Evolutionary conservation across 2,329 filamentous ascomycete species (phyloP).

Genomic region (Pseudocercospora pini-densiflorae): DNA sequence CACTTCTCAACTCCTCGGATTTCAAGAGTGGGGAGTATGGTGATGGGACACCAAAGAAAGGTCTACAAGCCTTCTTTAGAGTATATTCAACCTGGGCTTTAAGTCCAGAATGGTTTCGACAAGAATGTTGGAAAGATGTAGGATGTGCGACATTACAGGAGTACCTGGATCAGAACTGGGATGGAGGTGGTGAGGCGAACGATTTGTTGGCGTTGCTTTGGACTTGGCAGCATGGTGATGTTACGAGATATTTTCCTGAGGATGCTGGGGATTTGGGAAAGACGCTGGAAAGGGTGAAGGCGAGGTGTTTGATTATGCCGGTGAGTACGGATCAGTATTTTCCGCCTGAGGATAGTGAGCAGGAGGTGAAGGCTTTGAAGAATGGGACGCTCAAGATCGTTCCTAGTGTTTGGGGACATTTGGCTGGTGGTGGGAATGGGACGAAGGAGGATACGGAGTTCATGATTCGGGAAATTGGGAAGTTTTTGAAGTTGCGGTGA

Average conservation of each 20-base stretch:
- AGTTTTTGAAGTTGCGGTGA: background rate
- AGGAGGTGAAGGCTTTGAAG: slow-evolving; percentile 43
- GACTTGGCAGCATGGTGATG: slow-evolving; percentile 51
- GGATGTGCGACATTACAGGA: slow-evolving; percentile 41
- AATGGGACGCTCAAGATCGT: slow-evolving; percentile 40
- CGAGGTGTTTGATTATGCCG: slow-evolving; percentile 47
- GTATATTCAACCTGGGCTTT: slow-evolving; percentile 48
- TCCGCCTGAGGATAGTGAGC: slow-evolving; percentile 44
- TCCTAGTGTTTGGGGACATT: slow-evolving; percentile 48
- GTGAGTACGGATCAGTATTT: slow-evolving; percentile 49
- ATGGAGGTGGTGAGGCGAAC: slow-evolving; percentile 34
- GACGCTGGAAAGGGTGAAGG: slow-evolving; percentile 43
- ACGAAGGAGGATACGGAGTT: slow-evolving; percentile 41
- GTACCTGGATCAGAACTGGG: slow-evolving; percentile 40
- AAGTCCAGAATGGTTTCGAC: slow-evolving; percentile 48
- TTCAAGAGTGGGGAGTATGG: slow-evolving; percentile 45
- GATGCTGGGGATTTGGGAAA: slow-evolving; percentile 39
- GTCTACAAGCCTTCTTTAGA: slow-evolving; percentile 43
- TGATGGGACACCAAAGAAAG: slow-evolving; percentile 34
- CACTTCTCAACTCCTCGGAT: slow-evolving; percentile 50
- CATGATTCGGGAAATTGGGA: slow-evolving; percentile 31
- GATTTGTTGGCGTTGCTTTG: slow-evolving; percentile 45
- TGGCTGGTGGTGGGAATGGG: slow-evolving; percentile 46
- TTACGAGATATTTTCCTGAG: slow-evolving; percentile 38
- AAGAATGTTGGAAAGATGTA: slow-evolving; percentile 42